These are phyloP conservation scores for Leccinum fibrillosum DNA, from an alignment of 768 basidiomycete genomes.

Conservation along the genomic window DNA sequence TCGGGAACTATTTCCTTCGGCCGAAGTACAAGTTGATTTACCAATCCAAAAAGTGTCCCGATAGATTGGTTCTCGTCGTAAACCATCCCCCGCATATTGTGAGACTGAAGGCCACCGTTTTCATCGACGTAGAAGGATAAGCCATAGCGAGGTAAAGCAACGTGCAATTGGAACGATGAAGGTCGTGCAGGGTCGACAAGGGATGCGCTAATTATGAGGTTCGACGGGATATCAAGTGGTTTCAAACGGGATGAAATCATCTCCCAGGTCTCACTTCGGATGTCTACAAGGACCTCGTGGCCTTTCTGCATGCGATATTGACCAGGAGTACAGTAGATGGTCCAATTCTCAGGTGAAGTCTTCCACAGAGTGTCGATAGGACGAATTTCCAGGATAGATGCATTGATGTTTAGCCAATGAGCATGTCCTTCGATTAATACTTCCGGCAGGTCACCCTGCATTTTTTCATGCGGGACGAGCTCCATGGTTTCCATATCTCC, in stretches of 20 bases:
- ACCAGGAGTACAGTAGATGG: conserved; percentile 5
- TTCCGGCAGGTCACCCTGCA: conserved; percentile 22
- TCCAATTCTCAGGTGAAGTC: conserved; percentile 20
- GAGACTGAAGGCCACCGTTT: conserved; percentile 33
- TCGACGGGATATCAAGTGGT: conserved; percentile 7
- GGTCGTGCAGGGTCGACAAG: background rate
- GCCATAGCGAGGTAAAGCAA: conserved; percentile 37
- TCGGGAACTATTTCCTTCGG: conserved; percentile 5
- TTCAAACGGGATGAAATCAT: conserved; percentile 18
- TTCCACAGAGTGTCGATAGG: conserved; percentile 19
- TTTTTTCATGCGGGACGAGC: conserved; percentile 18
- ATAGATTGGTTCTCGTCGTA: conserved; percentile 37
- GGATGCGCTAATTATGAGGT: conserved; percentile 17
- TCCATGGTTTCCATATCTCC: conserved; percentile 9
- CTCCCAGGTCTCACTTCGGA: conserved; percentile 22
- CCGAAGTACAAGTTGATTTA: conserved; percentile 38
- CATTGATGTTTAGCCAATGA: conserved; percentile 29
- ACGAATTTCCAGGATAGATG: conserved; percentile 22
- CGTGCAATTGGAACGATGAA: conserved; percentile 14
- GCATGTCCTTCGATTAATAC: conserved; percentile 13
- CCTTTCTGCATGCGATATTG: background rate
- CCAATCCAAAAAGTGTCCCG: conserved; percentile 44
- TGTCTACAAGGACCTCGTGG: conserved; percentile 16
- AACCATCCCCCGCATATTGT: conserved; percentile 37
- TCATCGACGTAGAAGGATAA: conserved; percentile 37